A percentile compares a stretch with the other conserved stretches of the same genome.
Evolutionary conservation across 176 grass and related monocot genomes (phyloP).

Genomic region (Paspalum notatum): DNA sequence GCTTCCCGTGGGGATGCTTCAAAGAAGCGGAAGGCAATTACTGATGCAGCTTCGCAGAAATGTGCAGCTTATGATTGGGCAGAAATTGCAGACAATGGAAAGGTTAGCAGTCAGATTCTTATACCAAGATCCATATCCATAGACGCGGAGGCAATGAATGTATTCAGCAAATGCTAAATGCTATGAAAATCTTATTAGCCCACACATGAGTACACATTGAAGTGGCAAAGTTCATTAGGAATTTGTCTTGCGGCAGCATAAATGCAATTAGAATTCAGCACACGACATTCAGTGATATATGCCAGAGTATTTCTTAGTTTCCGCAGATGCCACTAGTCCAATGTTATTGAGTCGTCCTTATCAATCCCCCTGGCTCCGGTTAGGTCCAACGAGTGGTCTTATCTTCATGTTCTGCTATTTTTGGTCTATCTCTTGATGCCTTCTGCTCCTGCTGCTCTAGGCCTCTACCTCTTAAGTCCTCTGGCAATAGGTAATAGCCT

Average conservation of each 20-base stretch:
- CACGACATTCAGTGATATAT: neutral
- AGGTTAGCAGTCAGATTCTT: conserved; percentile 51
- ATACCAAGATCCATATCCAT: neutral
- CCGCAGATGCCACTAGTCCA: neutral
- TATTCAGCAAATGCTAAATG: conserved; percentile 8
- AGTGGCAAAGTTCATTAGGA: conserved; percentile 3
- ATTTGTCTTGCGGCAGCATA: neutral
- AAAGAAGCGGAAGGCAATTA: conserved; percentile 76
- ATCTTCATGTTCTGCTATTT: no score
- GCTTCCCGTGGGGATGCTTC: conserved; percentile 48
- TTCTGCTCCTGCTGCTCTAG: no score
- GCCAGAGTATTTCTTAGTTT: neutral
- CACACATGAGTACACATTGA: neutral
- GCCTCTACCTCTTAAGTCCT: no score
- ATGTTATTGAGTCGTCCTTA: no score
- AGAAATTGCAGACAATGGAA: conserved; percentile 82
- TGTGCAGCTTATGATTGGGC: conserved; percentile 72
- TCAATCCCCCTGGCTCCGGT: no score
- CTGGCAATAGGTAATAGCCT: no score
- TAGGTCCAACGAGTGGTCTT: no score
- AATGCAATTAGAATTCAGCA: neutral
- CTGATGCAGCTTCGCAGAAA: conserved; percentile 60
- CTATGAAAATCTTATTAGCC: conserved; percentile 8
- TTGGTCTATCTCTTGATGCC: no score
- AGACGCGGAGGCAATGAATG: neutral